Evolutionary conservation across 2,329 filamentous ascomycete genomes (phyloP).

Genomic region (Fusarium luffae): DNA sequence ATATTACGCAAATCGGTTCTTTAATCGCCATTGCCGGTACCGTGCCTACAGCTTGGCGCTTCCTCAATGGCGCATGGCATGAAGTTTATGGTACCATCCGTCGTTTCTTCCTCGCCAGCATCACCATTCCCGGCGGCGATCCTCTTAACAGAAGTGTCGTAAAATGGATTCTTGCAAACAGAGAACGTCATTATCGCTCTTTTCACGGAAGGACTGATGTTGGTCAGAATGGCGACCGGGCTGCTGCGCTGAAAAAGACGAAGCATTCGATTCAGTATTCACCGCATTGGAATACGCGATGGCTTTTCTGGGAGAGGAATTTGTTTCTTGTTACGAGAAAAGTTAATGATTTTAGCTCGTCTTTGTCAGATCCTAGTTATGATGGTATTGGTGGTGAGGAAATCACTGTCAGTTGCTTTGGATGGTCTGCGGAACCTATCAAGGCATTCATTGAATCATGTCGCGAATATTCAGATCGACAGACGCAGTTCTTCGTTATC

Average conservation of each 20-base stretch:
- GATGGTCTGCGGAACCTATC: conserved; percentile 62
- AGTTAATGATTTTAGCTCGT: conserved; percentile 52
- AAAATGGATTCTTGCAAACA: conserved; percentile 57
- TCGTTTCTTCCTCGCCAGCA: conserved; percentile 57
- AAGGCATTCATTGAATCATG: conserved; percentile 58
- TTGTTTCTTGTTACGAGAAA: conserved; percentile 59
- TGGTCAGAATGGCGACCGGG: conserved; percentile 50
- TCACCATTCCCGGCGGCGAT: conserved; percentile 57
- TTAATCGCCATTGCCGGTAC: conserved; percentile 58
- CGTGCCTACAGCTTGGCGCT: conserved; percentile 54
- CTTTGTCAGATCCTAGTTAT: conserved; percentile 55
- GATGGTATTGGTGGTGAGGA: conserved; percentile 60
- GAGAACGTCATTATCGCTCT: conserved; percentile 53
- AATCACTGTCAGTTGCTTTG: conserved; percentile 61
- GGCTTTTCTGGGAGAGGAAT: conserved; percentile 62
- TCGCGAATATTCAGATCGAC: conserved; percentile 59
- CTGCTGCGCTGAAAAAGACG: conserved; percentile 55
- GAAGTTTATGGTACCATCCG: conserved; percentile 55
- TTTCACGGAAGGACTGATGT: conserved; percentile 59
- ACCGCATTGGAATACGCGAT: conserved; percentile 57
- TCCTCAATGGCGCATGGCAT: conserved; percentile 51
- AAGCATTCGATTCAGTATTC: conserved; percentile 56
- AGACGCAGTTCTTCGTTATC: conserved; percentile 62
- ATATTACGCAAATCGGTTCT: conserved; percentile 59
- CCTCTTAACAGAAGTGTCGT: conserved; percentile 59